Evolutionary conservation across 345 rosid species (phyloP).

Genomic region (Populus alba): DNA sequence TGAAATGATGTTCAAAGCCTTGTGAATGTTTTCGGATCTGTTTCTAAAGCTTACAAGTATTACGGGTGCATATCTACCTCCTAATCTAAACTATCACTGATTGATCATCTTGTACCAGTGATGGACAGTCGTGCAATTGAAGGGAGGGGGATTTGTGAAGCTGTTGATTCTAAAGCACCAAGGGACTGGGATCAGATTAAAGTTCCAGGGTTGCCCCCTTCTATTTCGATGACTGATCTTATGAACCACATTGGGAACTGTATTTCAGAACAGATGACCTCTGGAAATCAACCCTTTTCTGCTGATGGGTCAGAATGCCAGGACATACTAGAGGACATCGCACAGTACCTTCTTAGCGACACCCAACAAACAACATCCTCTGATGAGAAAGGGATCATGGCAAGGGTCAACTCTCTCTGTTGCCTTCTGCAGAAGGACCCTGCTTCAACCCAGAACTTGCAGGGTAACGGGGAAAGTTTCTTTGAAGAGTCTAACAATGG

Average conservation of each 20-base stretch:
- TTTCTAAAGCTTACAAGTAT: neutral
- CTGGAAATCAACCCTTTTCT: slow-evolving; percentile 43
- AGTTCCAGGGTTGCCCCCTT: slow-evolving; percentile 80
- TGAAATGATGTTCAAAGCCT: neutral
- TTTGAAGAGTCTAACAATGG: slow-evolving; percentile 22
- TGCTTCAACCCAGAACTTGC: slow-evolving; percentile 42
- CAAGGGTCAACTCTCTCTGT: slow-evolving; percentile 93
- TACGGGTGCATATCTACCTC: neutral
- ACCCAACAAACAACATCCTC: slow-evolving; percentile 61
- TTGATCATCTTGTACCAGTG: slow-evolving; percentile 33
- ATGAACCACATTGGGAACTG: slow-evolving; percentile 69
- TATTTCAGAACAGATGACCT: slow-evolving; percentile 65
- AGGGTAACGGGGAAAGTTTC: slow-evolving; percentile 46
- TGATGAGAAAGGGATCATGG: slow-evolving; percentile 92
- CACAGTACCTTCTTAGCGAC: slow-evolving; percentile 84
- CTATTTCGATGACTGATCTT: slow-evolving; percentile 86
- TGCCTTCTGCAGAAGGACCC: slow-evolving; percentile 92
- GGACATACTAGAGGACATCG: slow-evolving; percentile 66
- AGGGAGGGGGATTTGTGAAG: slow-evolving; percentile 53
- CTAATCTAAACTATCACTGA: neutral
- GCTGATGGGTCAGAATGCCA: slow-evolving; percentile 42
- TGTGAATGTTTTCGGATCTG: neutral
- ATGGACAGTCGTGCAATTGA: slow-evolving; percentile 63
- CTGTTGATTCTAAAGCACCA: slow-evolving; percentile 54
- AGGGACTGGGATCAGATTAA: slow-evolving; percentile 73